These are phyloP conservation scores for Rhizopus delemar DNA, from an alignment of 371 early-diverging fungal species.

Conservation along the genomic window DNA sequence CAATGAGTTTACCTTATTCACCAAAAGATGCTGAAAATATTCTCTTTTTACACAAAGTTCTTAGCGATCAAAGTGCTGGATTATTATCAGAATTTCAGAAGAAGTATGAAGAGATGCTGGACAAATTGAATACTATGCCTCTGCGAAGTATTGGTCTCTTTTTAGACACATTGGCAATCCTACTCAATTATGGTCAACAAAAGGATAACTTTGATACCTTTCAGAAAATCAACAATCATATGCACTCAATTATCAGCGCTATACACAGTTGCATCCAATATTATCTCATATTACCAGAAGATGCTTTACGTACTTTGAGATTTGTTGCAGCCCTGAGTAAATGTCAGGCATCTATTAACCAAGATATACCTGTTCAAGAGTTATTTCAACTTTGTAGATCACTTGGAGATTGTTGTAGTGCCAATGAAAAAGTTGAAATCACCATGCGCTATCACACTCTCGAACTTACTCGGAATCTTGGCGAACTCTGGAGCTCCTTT, in stretches of 20 bases:
- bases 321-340: background rate
- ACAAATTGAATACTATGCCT: background rate
- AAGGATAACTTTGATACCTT: background rate
- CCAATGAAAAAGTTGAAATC: background rate
- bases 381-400: background rate
- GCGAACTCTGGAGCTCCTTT: background rate
- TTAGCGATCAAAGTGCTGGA: background rate
- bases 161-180: conserved; percentile 12
- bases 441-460: background rate
- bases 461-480: background rate
- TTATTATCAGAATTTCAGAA: background rate
- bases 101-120: background rate
- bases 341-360: background rate
- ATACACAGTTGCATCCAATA: background rate
- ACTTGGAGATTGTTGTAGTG: background rate
- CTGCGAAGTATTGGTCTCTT: conserved; percentile 23
- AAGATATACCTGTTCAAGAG: background rate
- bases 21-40: background rate
- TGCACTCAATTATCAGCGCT: background rate
- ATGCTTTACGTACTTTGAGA: background rate
- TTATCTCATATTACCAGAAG: background rate
- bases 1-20: background rate
- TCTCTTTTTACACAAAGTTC: background rate
- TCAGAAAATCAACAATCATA: background rate
- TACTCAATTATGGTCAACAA: conserved; percentile 12